Conservation (phyloP, 768 basidiomycete species). For the Sporobolomyces pararoseus region DNA sequence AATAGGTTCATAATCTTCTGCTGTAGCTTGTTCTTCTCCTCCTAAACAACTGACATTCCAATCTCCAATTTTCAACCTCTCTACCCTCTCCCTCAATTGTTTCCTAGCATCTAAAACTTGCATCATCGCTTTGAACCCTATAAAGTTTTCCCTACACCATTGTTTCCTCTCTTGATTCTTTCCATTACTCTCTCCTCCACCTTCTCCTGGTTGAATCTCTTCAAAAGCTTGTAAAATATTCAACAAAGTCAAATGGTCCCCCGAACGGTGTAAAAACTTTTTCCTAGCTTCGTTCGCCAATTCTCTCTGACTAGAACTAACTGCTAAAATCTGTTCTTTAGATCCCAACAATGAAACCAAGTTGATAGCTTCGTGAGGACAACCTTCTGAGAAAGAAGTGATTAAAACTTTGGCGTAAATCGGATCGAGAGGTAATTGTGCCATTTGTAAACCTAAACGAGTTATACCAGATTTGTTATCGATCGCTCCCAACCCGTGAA, state of each 20-base stretch:
- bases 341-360: constrained; percentile 77
- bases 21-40: neutral
- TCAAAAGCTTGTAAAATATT: constrained; percentile 79
- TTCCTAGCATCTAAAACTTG: constrained; percentile 74
- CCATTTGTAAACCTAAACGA: constrained; percentile 72
- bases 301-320: constrained; percentile 57
- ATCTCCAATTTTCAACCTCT: constrained; percentile 58
- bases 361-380: constrained; percentile 72
- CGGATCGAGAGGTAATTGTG: constrained; percentile 88
- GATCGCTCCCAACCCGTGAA: constrained; percentile 77
- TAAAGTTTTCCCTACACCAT: constrained; percentile 79
- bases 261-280: constrained; percentile 76
- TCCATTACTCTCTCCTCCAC: neutral
- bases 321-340: constrained; percentile 51
- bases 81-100: constrained; percentile 69
- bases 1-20: constrained; percentile 64
- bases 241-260: constrained; percentile 86
- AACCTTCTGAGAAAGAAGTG: constrained; percentile 68
- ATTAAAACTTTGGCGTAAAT: constrained; percentile 71
- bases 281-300: constrained; percentile 61
- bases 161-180: constrained; percentile 48
- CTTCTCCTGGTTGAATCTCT: constrained; percentile 50
- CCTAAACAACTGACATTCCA: constrained; percentile 52
- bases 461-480: constrained; percentile 66
- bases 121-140: constrained; percentile 74